Evolutionary conservation across 148 eudicot genomes (phyloP), one percentile per base, ranked within the genome.

Genomic region (Persicaria tinctoria): DNA sequence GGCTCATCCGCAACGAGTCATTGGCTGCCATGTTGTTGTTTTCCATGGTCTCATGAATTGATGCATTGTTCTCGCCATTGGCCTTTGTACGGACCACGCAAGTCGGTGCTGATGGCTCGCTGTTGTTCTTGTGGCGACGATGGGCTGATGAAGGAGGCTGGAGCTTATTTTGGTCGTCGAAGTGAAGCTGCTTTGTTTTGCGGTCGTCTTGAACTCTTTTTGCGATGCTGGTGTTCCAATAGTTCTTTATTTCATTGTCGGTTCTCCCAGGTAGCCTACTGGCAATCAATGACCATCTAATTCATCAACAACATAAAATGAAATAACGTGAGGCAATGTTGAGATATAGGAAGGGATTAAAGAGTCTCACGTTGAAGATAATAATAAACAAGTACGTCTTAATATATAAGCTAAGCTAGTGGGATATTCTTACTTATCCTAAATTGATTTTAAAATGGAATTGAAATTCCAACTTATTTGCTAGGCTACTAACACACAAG

Each of bases 191-290:
- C n/a, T n/a, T n/a, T n/a, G n/a, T n/a, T n/a, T n/a, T n/a, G n/a
- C n/a, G n/a, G n/a, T 4, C 27, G n/a, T n/a, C 8, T 45, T 70
- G 73, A 5, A 45, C 20, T 50, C 73, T 82, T 20, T 82, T 82
- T 1, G 64, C 60, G 13, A 82, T 66, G 32, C 68, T 66, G 8
- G 82, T 76, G 41, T 82, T 82, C 81, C 84, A 79, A 27, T 82
- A 82, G 41, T 81, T 81, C 53, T 81, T 81, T 1, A 81, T 81
- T 78, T 81, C 84, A 78, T 81, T 81, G 72, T 81, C 84, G 75
- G 84, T 81, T 81, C 84, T 72, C 57, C 84, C 84, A 1, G 84
- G 84, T 27, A 82, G 82, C 5, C 84, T 66, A 5, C 84, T 79
- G 7, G 82, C 84, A 66, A 82, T 82, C 27, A 82, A 38, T 48